A percentile compares a stretch with the other conserved stretches of the same genome.
These are phyloP conservation scores for Cladosporium sp. DNA, from an alignment of 2,329 filamentous ascomycete species.

Conservation along the genomic window DNA sequence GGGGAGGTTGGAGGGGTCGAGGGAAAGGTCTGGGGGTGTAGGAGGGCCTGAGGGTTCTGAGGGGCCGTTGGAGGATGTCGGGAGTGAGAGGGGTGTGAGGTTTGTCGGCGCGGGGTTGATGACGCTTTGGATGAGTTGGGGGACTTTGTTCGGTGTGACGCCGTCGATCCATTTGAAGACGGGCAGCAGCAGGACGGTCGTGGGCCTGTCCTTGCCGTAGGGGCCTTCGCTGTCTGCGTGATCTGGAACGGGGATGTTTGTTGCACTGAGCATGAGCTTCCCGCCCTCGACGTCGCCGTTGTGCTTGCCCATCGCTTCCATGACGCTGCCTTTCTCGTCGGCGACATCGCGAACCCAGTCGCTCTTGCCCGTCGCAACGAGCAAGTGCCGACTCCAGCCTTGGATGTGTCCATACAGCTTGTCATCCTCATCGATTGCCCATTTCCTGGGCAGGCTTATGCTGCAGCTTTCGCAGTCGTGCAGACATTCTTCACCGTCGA, in stretches of 20 bases:
- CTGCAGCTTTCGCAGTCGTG: conserved; percentile 81
- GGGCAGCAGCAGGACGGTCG: conserved; percentile 75
- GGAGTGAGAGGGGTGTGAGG: conserved; percentile 50
- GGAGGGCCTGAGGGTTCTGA: conserved; percentile 18
- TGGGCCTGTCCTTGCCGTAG: conserved; percentile 57
- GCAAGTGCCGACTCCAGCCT: conserved; percentile 79
- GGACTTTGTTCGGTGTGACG: conserved; percentile 68
- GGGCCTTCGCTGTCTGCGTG: conserved; percentile 50
- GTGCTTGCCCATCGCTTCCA: conserved; percentile 45
- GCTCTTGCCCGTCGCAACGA: conserved; percentile 91
- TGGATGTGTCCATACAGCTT: conserved; percentile 78
- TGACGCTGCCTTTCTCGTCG: conserved; percentile 66
- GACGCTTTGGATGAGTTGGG: conserved; percentile 63
- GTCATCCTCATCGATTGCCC: conserved; percentile 67
- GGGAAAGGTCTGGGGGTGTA: conserved; percentile 10
- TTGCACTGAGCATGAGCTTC: conserved; percentile 86
- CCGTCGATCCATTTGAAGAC: conserved; percentile 78
- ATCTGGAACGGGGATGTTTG: conserved; percentile 76
- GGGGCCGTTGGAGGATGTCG: conserved; percentile 9
- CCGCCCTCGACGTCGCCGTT: conserved; percentile 23
- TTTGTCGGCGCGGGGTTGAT: conserved; percentile 70
- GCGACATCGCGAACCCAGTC: conserved; percentile 89
- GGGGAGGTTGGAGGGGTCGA: conserved; percentile 21
- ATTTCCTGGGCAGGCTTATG: conserved; percentile 69
- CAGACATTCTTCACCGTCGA: conserved; percentile 83